phyloP scores from a whole-genome alignment of 2,329 filamentous ascomycete species.

The Onygenales sp. region DNA sequence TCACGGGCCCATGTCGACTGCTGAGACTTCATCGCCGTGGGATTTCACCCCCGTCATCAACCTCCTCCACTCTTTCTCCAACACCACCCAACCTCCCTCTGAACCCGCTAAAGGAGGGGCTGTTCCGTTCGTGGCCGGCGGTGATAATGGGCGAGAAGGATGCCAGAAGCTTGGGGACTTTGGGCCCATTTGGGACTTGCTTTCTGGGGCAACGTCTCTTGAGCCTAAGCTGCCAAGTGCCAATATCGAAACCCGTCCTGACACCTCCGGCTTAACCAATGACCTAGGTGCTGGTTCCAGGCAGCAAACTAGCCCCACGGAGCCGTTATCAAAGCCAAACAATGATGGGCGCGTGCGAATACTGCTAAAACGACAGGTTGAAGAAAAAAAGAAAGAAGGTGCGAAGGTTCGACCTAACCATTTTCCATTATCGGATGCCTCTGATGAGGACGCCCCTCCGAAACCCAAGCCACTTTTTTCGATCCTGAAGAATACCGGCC shows the following conservation, averaged over 20 bases:
- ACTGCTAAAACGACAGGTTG: background rate
- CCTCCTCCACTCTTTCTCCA: slow-evolving; percentile 29
- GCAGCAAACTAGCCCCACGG: background rate
- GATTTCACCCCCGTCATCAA: slow-evolving; percentile 37
- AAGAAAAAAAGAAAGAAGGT: background rate
- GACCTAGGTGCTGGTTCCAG: background rate
- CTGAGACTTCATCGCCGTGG: slow-evolving; percentile 27
- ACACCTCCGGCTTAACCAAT: background rate
- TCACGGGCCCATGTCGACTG: slow-evolving; percentile 16
- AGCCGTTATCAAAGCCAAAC: background rate
- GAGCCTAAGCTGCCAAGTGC: background rate
- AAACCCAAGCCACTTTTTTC: background rate
- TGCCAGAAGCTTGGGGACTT: slow-evolving; percentile 35
- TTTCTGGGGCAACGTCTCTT: slow-evolving; percentile 18
- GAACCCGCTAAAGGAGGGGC: background rate
- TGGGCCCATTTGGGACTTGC: slow-evolving; percentile 30
- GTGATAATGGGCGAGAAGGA: slow-evolving; percentile 3
- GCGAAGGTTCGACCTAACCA: background rate
- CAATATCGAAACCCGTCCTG: background rate
- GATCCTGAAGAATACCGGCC: slow-evolving; percentile 6
- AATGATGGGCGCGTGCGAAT: background rate
- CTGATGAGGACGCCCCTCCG: background rate
- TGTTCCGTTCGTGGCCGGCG: slow-evolving; percentile 6
- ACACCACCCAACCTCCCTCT: slow-evolving; percentile 9
- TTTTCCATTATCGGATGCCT: background rate